Evolutionary conservation across 768 basidiomycete species (phyloP).

Genomic region (Suillus placidus): DNA sequence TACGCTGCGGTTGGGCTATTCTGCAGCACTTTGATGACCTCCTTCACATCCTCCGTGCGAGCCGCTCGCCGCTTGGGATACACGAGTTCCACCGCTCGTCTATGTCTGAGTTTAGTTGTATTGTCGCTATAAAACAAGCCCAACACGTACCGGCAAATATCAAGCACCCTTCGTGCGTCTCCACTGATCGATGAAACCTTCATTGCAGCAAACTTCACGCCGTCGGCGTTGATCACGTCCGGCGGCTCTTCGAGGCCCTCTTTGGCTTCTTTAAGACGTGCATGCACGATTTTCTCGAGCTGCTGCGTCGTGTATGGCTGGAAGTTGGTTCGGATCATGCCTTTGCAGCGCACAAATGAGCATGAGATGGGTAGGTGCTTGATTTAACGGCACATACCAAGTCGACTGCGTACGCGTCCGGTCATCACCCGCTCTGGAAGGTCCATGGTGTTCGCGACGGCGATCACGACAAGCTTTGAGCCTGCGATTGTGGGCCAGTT

Average conservation of each 20-base stretch:
- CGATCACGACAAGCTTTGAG: conserved; percentile 91
- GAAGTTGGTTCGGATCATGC: conserved; percentile 92
- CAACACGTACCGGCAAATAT: conserved; percentile 79
- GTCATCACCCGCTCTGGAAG: conserved; percentile 92
- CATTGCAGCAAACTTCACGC: conserved; percentile 83
- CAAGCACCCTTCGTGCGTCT: conserved; percentile 90
- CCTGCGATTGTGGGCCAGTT: conserved; percentile 95
- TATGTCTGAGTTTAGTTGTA: conserved; percentile 27
- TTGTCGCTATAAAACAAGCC: neutral
- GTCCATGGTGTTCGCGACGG: conserved; percentile 98
- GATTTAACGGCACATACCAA: conserved; percentile 56
- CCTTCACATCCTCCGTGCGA: conserved; percentile 69
- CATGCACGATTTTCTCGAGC: conserved; percentile 84
- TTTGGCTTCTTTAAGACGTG: conserved; percentile 67
- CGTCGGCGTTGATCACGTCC: conserved; percentile 65
- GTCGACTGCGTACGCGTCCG: conserved; percentile 87
- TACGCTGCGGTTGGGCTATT: conserved; percentile 89
- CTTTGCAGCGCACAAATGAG: conserved; percentile 39
- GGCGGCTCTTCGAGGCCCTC: conserved; percentile 52
- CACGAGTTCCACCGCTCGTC: conserved; percentile 84
- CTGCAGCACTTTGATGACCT: conserved; percentile 84
- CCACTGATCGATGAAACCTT: conserved; percentile 83
- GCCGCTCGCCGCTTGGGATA: conserved; percentile 54
- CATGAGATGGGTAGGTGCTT: neutral
- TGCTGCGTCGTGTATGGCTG: conserved; percentile 81